Evolutionary conservation across 192 early-diverging fungal genomes (phyloP).

Genomic region (Helicostylum pulchrum): DNA sequence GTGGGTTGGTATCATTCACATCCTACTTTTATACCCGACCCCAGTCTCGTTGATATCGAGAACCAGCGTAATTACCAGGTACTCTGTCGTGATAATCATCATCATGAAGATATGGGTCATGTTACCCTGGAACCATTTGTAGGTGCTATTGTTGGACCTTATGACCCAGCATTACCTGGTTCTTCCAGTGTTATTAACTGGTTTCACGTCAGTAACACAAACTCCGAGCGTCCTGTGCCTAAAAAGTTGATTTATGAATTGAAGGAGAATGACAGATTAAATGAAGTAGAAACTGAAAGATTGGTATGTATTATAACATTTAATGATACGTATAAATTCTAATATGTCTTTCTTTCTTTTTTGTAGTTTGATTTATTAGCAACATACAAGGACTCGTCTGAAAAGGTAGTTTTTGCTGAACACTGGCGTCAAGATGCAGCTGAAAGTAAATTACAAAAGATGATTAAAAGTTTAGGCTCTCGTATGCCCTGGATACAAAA

Average conservation of each 20-base stretch:
- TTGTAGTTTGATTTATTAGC: constrained; percentile 55
- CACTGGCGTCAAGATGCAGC: constrained; percentile 69
- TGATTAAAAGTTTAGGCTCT: constrained; percentile 61
- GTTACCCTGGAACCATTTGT: constrained; percentile 70
- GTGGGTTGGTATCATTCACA: constrained; percentile 97
- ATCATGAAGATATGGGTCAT: constrained; percentile 33
- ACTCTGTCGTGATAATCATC: constrained; percentile 63
- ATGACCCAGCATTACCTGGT: constrained; percentile 73
- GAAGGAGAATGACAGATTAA: constrained; percentile 42
- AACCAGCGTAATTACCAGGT: constrained; percentile 86
- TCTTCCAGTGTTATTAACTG: constrained; percentile 81
- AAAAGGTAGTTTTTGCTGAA: constrained; percentile 63
- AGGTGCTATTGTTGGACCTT: constrained; percentile 89
- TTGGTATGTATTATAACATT: constrained; percentile 38
- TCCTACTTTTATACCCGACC: constrained; percentile 84
- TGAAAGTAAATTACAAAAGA: constrained; percentile 67
- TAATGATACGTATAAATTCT: background rate
- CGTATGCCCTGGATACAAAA: constrained; percentile 74
- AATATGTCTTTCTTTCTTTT: background rate
- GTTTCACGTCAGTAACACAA: constrained; percentile 69
- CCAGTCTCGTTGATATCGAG: constrained; percentile 84
- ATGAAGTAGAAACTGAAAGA: constrained; percentile 45
- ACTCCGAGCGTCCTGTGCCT: constrained; percentile 58
- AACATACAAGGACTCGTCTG: constrained; percentile 48
- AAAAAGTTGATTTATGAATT: constrained; percentile 65